Evolutionary conservation across 2,329 filamentous ascomycete species (phyloP).

Genomic region (Teratosphaeria destructans): DNA sequence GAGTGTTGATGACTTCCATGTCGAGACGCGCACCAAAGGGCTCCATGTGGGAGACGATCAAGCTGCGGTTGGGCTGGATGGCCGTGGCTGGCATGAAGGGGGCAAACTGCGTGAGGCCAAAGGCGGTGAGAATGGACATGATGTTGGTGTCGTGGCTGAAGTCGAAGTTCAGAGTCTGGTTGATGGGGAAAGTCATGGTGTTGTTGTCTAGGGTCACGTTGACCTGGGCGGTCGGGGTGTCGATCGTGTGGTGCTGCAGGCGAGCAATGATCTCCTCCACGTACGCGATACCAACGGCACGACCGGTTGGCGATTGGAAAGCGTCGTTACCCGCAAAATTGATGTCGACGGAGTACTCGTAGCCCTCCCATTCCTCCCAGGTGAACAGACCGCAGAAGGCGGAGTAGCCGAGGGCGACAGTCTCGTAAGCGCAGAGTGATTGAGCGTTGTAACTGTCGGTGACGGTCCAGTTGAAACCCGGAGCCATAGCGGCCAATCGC

Average conservation of each 20-base stretch:
- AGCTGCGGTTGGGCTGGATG: conserved; percentile 46
- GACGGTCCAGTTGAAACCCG: conserved; percentile 48
- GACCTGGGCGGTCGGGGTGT: conserved; percentile 32
- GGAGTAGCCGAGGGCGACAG: conserved; percentile 64
- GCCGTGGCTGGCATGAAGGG: conserved; percentile 45
- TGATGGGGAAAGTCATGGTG: conserved; percentile 58
- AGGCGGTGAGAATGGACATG: conserved; percentile 57
- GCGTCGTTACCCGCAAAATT: conserved; percentile 41
- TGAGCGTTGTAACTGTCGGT: conserved; percentile 58
- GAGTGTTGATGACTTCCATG: conserved; percentile 62
- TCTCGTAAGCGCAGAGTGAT: conserved; percentile 67
- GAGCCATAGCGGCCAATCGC: conserved; percentile 41
- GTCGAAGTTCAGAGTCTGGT: conserved; percentile 66
- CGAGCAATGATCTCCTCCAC: conserved; percentile 64
- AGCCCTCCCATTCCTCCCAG: conserved; percentile 62
- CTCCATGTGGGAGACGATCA: conserved; percentile 57
- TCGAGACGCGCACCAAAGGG: conserved; percentile 64
- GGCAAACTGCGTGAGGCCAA: conserved; percentile 61
- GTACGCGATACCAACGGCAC: conserved; percentile 63
- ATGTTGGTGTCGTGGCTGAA: conserved; percentile 61
- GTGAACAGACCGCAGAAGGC: conserved; percentile 66
- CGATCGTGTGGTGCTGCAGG: conserved; percentile 49
- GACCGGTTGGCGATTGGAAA: conserved; percentile 55
- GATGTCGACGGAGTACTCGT: conserved; percentile 61
- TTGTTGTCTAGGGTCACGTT: conserved; percentile 63